Conservation (phyloP, 345 rosid genomes). For the Salix exigua region DNA sequence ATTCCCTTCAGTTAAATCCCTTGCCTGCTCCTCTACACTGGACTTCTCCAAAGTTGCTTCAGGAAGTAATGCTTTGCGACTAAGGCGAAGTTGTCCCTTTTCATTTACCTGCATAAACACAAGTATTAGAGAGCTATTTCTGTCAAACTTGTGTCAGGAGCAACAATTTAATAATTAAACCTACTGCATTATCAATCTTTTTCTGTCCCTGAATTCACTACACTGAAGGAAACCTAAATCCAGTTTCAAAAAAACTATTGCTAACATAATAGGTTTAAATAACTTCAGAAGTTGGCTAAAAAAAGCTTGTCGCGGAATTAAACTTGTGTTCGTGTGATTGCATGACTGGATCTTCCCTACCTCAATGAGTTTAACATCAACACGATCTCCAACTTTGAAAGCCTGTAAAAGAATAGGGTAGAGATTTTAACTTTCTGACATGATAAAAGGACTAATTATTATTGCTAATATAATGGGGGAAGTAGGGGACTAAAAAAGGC, state of each 20-base stretch:
- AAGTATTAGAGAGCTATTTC: neutral
- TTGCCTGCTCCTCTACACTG: conserved; percentile 32
- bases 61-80: conserved; percentile 80
- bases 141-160: neutral
- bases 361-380: conserved; percentile 96
- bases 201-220: neutral
- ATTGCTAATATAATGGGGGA: neutral
- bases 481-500: neutral
- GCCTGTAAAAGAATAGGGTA: conserved; percentile 42
- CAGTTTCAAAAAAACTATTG: neutral
- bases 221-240: neutral
- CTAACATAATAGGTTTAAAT: too few relatives aligned
- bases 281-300: neutral
- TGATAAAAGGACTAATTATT: neutral
- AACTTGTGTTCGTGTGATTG: neutral
- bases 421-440: neutral
- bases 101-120: conserved; percentile 62
- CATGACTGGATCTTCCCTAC: conserved; percentile 31
- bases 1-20: conserved; percentile 29
- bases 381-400: conserved; percentile 76
- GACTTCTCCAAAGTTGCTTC: conserved; percentile 46
- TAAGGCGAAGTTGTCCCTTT: conserved; percentile 94
- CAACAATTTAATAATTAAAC: neutral
- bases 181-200: too few relatives aligned
- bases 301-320: neutral